Evolutionary conservation across 2,329 filamentous ascomycete genomes (phyloP), one percentile per base, ranked within the genome.

Genomic region (Aspergillus eucalypticola): DNA sequence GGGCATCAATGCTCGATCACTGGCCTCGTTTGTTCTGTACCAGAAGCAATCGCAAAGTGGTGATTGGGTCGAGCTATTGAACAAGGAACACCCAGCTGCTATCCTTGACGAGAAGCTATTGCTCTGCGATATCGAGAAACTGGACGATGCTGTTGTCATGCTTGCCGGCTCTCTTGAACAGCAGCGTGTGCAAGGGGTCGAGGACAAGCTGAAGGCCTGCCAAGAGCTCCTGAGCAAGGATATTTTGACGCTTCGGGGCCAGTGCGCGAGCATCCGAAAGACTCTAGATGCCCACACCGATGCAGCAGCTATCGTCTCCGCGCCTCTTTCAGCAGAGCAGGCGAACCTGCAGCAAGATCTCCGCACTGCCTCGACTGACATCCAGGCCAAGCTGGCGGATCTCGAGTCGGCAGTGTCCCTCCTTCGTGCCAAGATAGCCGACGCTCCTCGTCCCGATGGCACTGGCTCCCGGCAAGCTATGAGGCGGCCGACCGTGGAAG

Each of bases 301-400:
- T 68, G 85, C 90, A 1, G 87, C 88, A n/a, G 82, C 84, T 5
- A 84, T 87, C 38, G 84, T 86, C 49, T 84, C 86, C 19, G 84
- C 92, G 27, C 90, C 92, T 0, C 82, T 99, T n/a, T 90, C 89
- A 19, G 87, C 90, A 2, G 93, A 97, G 72, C 90, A 96, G 73
- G 84, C 88, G 5, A 86, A 89, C 7, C 90, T 96, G 69, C 94
- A 97, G 74, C 89, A 88, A 65, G 90, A 96, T 67, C 80, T 99
- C 11, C 87, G 94, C 44, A 86, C 88, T 57, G 84, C 89, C n/a
- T 91, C 90, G 62, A 87, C 87, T 17, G 83, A 83, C 19, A 88
- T 96, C 23, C 88, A 92, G 64, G 90, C 87, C 64, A 84, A 89
- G 39, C 82, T 98, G 13, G 85, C 86, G 8, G 87, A 95, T 62